A percentile compares a stretch with the other conserved stretches of the same genome.
Evolutionary conservation across 441 rosid species (phyloP).

Genomic region (Mallotus repandus): DNA sequence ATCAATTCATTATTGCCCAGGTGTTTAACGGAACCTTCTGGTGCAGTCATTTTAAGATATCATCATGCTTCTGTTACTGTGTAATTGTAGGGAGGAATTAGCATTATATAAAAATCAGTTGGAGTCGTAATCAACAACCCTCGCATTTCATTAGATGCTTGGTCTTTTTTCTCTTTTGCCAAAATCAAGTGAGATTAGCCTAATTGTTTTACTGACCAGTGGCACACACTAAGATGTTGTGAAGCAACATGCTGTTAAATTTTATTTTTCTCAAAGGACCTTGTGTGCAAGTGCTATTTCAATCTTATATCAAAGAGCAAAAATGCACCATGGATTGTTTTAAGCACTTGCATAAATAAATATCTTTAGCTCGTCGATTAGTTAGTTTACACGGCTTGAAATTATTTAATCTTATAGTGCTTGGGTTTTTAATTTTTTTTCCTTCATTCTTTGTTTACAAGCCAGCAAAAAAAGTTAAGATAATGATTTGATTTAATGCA

Average conservation of each 20-base stretch:
- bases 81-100: too few species aligned
- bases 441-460: background rate
- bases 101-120: too few species aligned
- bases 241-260: background rate
- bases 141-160: background rate
- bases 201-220: background rate
- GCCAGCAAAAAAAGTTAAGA: background rate
- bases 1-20: background rate
- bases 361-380: background rate
- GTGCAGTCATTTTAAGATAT: too few species aligned
- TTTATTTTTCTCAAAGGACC: background rate
- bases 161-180: too few species aligned
- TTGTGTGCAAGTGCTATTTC: background rate
- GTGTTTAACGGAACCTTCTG: background rate
- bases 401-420: background rate
- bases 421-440: too few species aligned
- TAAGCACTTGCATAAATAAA: background rate
- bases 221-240: background rate
- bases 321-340: background rate
- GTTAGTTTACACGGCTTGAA: background rate
- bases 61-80: too few species aligned
- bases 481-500: background rate
- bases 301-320: background rate
- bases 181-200: too few species aligned
- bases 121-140: background rate